Percentiles rank a stretch among this genome's conserved stretches.
Conservation (phyloP, 257 asterid species). For the Henckelia pumila region DNA sequence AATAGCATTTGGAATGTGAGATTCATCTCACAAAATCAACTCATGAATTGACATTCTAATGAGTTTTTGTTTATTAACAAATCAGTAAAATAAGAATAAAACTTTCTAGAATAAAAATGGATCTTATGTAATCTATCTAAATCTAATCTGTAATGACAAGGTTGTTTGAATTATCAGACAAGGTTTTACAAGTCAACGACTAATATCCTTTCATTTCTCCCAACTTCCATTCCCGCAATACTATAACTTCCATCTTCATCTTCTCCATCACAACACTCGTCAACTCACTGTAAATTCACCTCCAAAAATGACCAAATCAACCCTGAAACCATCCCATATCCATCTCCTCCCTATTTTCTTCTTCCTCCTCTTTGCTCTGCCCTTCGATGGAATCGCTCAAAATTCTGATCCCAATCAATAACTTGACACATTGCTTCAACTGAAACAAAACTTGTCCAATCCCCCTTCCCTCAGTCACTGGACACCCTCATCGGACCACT, state of each 20-base stretch:
- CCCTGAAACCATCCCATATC: constrained; percentile 17
- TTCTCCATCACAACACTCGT: constrained; percentile 2
- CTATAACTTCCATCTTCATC: not conserved
- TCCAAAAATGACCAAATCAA: constrained; percentile 34
- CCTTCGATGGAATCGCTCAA: constrained; percentile 52
- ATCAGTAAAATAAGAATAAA: not conserved
- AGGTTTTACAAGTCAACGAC: not conserved
- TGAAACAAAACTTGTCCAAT: constrained; percentile 54
- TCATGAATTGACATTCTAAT: too few species aligned
- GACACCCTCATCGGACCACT: constrained; percentile 53
- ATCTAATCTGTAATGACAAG: not conserved
- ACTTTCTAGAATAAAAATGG: not conserved
- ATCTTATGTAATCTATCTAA: too few species aligned
- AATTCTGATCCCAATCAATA: constrained; percentile 34
- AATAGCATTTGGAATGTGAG: too few species aligned
- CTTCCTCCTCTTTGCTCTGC: constrained; percentile 31
- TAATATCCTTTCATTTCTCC: constrained; percentile 9
- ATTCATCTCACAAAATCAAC: too few species aligned
- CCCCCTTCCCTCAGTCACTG: constrained; percentile 60
- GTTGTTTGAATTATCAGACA: not conserved
- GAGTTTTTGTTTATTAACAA: too few species aligned
- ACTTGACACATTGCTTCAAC: constrained; percentile 44
- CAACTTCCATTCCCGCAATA: constrained; percentile 27
- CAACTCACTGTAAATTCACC: not conserved
- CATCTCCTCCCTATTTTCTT: constrained; percentile 32